A percentile compares a stretch with the other conserved stretches of the same genome.
These are phyloP conservation scores for Lactifluus volemus DNA, from an alignment of 768 basidiomycete species.

Conservation along the genomic window DNA sequence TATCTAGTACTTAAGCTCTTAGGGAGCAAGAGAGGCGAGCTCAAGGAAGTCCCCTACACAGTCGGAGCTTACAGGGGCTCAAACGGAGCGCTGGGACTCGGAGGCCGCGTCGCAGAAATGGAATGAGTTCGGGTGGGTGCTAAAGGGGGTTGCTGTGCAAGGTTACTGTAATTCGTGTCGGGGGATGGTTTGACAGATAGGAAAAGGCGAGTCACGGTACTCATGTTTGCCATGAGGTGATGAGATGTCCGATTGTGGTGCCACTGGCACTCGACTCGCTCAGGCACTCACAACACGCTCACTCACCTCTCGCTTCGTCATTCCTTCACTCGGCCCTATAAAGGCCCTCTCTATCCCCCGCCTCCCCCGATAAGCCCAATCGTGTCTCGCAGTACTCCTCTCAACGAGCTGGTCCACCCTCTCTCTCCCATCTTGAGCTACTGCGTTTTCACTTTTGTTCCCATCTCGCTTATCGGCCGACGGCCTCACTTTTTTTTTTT, in stretches of 20 bases:
- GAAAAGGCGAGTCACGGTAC: background rate
- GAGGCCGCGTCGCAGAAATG: no score
- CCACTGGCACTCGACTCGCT: background rate
- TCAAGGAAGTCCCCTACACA: background rate
- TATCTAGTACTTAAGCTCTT: background rate
- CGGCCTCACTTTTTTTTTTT: conserved; percentile 1
- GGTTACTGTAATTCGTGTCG: background rate
- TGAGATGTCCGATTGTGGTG: background rate
- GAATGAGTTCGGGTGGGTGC: background rate
- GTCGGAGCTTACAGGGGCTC: conserved; percentile 9
- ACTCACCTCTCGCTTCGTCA: background rate
- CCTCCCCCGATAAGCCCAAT: conserved; percentile 8
- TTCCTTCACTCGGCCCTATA: conserved; percentile 4
- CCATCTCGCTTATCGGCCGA: conserved; percentile 7
- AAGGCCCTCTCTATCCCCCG: background rate
- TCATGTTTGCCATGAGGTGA: conserved; percentile 12
- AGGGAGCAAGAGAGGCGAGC: background rate
- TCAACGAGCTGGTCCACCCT: background rate
- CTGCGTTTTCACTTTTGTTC: background rate
- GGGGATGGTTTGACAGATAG: background rate
- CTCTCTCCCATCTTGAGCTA: background rate
- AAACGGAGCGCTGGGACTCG: conserved; percentile 1
- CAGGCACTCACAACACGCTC: no score
- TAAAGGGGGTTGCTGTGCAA: conserved; percentile 1
- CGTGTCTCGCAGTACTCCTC: conserved; percentile 5